Conservation (phyloP, 2,329 filamentous ascomycete species). For the Colletotrichum sp. region DNA sequence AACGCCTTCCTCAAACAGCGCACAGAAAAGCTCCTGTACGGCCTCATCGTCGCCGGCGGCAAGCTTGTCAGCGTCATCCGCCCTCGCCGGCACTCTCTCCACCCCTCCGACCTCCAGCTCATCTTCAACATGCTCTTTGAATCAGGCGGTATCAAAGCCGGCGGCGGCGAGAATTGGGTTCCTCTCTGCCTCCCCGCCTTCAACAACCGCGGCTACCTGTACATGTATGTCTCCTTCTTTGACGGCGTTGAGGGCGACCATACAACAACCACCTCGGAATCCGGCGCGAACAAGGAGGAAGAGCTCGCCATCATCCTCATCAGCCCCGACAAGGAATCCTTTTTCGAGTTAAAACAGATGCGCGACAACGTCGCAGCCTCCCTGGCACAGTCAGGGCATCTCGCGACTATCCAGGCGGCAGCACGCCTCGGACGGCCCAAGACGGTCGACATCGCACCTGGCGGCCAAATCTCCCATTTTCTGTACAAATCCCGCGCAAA, state of each 20-base stretch:
- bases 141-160: constrained; percentile 87
- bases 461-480: constrained; percentile 85
- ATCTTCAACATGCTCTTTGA: constrained; percentile 99
- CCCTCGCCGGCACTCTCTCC: constrained; percentile 92
- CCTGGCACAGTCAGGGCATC: constrained; percentile 75
- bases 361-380: constrained; percentile 68
- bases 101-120: constrained; percentile 92
- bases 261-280: constrained; percentile 31
- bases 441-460: constrained; percentile 78
- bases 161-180: constrained; percentile 95
- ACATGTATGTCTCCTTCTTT: constrained; percentile 99
- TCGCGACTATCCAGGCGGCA: constrained; percentile 76
- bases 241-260: constrained; percentile 58
- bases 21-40: constrained; percentile 83
- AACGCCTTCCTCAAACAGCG: constrained; percentile 82
- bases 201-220: constrained; percentile 94
- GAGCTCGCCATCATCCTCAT: constrained; percentile 93
- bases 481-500: constrained; percentile 94
- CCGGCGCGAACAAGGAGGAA: constrained; percentile 70
- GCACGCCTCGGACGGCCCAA: constrained; percentile 73
- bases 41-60: constrained; percentile 89
- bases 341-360: constrained; percentile 85
- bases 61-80: constrained; percentile 93
- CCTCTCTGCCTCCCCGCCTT: constrained; percentile 95
- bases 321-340: constrained; percentile 90